Conservation (phyloP, 176 grass and related monocot species). For the Aegilops longissima region DNA sequence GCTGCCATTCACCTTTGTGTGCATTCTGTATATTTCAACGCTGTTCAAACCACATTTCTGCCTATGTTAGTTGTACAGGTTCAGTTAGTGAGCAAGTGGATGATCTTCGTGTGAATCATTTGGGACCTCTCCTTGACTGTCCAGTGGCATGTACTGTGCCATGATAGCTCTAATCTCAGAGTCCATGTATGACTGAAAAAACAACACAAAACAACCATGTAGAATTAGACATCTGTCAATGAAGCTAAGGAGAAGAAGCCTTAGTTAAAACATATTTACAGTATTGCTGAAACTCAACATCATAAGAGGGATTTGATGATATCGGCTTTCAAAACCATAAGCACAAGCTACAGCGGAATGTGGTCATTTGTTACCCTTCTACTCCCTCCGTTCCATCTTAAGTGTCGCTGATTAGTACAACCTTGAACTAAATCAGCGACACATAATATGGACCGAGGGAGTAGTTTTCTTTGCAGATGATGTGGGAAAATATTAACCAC, state of each 20-base stretch:
- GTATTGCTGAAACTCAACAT: background rate
- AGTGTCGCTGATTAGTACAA: too few species aligned
- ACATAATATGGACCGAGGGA: too few species aligned
- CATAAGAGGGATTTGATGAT: background rate
- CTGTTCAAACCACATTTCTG: background rate
- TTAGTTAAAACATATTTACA: background rate
- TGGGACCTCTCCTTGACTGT: conserved; percentile 58
- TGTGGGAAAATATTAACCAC: background rate
- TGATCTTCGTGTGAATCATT: conserved; percentile 43
- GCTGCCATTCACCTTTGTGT: background rate
- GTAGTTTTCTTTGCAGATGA: background rate
- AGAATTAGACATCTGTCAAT: background rate
- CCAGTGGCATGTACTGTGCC: conserved; percentile 70
- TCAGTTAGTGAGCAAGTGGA: background rate
- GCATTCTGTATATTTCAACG: background rate
- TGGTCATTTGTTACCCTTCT: background rate
- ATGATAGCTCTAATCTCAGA: conserved; percentile 75
- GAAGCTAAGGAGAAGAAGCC: background rate
- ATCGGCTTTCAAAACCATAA: background rate
- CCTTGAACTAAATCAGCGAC: too few species aligned
- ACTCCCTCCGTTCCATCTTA: background rate
- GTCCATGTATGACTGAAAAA: conserved; percentile 76
- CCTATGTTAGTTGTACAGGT: conserved; percentile 3
- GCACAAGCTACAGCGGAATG: background rate
- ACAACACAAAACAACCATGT: background rate